Evolutionary conservation across 2,329 filamentous ascomycete genomes (phyloP).

Genomic region (Metarhizium brunneum): DNA sequence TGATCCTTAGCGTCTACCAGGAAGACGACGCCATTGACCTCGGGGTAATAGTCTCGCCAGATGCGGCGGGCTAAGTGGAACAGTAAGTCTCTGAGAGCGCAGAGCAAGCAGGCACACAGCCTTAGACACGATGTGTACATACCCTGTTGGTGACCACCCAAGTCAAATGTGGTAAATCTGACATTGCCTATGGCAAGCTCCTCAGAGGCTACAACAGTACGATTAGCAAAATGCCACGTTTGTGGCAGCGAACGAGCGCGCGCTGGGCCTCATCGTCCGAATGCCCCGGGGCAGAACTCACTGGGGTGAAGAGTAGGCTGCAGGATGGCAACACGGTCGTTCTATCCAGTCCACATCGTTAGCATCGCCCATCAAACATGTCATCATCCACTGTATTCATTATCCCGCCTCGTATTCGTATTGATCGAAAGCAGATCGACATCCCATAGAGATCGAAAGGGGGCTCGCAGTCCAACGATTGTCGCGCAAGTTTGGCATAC

Average conservation of each 20-base stretch:
- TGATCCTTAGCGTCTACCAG: constrained; percentile 96
- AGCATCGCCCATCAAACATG: constrained; percentile 11
- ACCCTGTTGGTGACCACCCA: constrained; percentile 91
- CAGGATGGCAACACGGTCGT: constrained; percentile 84
- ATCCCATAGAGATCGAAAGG: neutral
- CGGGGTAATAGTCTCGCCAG: constrained; percentile 96
- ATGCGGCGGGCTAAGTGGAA: constrained; percentile 67
- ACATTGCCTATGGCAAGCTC: constrained; percentile 89
- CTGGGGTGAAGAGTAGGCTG: constrained; percentile 88
- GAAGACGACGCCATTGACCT: constrained; percentile 95
- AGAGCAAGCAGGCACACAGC: constrained; percentile 47
- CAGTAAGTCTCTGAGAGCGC: constrained; percentile 88
- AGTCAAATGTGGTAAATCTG: constrained; percentile 88
- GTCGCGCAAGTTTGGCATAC: constrained; percentile 35
- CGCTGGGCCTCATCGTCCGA: neutral
- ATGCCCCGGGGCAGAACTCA: constrained; percentile 36
- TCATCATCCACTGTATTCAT: neutral
- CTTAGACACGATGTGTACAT: constrained; percentile 15
- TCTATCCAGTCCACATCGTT: constrained; percentile 38
- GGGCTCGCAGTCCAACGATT: neutral
- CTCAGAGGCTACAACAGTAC: constrained; percentile 58
- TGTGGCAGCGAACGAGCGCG: neutral
- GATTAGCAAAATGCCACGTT: constrained; percentile 5
- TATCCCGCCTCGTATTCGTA: neutral
- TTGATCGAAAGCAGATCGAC: neutral